phyloP scores from a whole-genome alignment of 148 eudicot species.

The Dianthus caryophyllus region DNA sequence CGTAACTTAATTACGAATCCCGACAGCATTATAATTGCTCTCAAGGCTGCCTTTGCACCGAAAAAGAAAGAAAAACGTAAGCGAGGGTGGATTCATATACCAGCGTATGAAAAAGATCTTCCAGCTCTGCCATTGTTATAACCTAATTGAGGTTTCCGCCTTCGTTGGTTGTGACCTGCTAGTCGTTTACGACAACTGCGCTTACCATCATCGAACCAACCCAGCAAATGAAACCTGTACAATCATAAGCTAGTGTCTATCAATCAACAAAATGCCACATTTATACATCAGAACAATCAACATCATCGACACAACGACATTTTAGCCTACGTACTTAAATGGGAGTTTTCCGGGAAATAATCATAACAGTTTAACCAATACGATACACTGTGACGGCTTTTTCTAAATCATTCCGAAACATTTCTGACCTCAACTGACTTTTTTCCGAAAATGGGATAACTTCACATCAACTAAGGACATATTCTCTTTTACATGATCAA shows the following conservation, averaged over 20 bases:
- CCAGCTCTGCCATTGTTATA: constrained; percentile 29
- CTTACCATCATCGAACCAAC: constrained; percentile 86
- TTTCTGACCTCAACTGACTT: background rate
- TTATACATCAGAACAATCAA: background rate
- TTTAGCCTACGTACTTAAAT: background rate
- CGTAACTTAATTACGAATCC: too few relatives aligned
- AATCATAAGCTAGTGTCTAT: constrained; percentile 10
- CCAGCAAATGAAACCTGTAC: constrained; percentile 76
- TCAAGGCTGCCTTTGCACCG: background rate
- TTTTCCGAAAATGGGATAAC: background rate
- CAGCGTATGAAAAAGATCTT: constrained; percentile 35
- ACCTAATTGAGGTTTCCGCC: constrained; percentile 61
- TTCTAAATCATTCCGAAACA: background rate
- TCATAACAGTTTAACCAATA: background rate
- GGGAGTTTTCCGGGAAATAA: background rate
- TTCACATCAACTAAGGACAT: background rate
- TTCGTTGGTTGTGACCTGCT: constrained; percentile 83
- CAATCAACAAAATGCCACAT: background rate
- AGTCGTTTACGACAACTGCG: constrained; percentile 95
- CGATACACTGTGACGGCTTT: background rate
- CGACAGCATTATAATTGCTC: too few relatives aligned
- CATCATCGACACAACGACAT: background rate
- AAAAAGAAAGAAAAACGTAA: background rate
- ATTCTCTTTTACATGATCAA: too few relatives aligned
- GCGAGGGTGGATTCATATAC: constrained; percentile 21